Base-by-base conservation (phyloP, 805 yeast genomes). In the Torulaspora franciscae region DNA sequence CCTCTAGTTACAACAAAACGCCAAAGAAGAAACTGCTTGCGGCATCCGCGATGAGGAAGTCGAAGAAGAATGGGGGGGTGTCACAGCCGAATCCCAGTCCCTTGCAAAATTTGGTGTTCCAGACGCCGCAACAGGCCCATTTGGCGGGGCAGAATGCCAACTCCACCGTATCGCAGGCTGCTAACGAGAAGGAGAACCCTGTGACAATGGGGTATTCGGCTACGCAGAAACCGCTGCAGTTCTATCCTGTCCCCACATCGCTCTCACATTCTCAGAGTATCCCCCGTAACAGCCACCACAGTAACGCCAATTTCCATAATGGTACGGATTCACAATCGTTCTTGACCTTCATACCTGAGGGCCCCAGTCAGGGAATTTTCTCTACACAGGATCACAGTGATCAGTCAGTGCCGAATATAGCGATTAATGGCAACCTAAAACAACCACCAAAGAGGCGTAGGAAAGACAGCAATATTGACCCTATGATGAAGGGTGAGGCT, bases 161-260 rank as follows among this genome's bases (percentile, higher is more conserved):
- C 6, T 50, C 56, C 9, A 43, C 50, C 5, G 54, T 48, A n/a
- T 45, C 52, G 2, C 47, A 46, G 17, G 39, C 45, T 13, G 29
- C 45, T 7, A 42, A 39, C 15, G 45, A 38, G 24, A 48, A 48
- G 32, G 42, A 45, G 34, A 57, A 59, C 1, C 60, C 61, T 6
- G 43, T 52, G 29, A 30, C 41, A 30, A 46, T 46, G 28, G 51
- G 57, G 10, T 59, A 58, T 36, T 55, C 62, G 5, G 58, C 66
- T n/a, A 62, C 65, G 7, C 66, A 63, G 38, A 62, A 62, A 37
- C 67, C 67, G 3, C 45, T 63, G 32, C 67, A 63, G 46, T 63
- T 63, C 40, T 61, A 47, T 46, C 54, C 62, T 8, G 59, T 51
- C 46, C 63, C 65, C 53, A 40, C 65, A 39, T 39, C 53, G 39